Evolutionary conservation across 345 rosid genomes (phyloP).

Genomic region (Salix suchowensis): DNA sequence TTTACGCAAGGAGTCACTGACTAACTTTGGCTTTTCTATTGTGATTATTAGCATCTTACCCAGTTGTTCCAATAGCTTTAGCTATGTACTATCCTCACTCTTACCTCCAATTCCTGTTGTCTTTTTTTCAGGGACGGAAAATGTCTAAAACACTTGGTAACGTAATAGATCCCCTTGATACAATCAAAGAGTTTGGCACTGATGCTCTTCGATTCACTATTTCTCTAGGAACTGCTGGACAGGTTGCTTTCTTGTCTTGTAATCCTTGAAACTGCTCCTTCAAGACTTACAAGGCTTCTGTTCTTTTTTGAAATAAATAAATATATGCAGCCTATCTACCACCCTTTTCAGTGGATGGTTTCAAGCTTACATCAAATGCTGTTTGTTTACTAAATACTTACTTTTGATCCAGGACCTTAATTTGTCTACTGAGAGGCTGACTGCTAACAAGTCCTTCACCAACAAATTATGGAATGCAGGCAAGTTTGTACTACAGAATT

Average conservation of each 20-base stretch:
- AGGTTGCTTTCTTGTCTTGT: constrained; percentile 49
- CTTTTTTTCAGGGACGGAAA: constrained; percentile 71
- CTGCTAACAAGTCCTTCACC: constrained; percentile 91
- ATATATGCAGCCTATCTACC: constrained; percentile 3
- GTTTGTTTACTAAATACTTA: constrained; percentile 14
- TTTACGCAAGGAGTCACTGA: background rate
- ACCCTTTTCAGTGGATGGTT: constrained; percentile 7
- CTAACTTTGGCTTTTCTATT: too few relatives aligned
- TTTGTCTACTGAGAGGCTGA: constrained; percentile 87
- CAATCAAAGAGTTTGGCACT: constrained; percentile 88
- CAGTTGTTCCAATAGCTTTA: too few relatives aligned
- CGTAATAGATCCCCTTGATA: constrained; percentile 88
- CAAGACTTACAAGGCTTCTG: background rate
- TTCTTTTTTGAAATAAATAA: background rate
- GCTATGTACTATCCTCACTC: background rate
- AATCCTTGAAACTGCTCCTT: constrained; percentile 5
- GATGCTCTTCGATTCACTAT: constrained; percentile 90
- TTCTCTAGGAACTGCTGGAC: constrained; percentile 97
- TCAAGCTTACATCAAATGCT: constrained; percentile 14
- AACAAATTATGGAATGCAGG: constrained; percentile 99
- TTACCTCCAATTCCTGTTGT: background rate
- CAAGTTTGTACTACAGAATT: constrained; percentile 82
- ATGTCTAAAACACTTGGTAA: constrained; percentile 95
- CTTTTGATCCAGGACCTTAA: constrained; percentile 67
- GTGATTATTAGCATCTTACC: too few relatives aligned